These are phyloP conservation scores for Uncinocarpus reesii DNA, from an alignment of 2,329 filamentous ascomycete species.

Conservation along the genomic window DNA sequence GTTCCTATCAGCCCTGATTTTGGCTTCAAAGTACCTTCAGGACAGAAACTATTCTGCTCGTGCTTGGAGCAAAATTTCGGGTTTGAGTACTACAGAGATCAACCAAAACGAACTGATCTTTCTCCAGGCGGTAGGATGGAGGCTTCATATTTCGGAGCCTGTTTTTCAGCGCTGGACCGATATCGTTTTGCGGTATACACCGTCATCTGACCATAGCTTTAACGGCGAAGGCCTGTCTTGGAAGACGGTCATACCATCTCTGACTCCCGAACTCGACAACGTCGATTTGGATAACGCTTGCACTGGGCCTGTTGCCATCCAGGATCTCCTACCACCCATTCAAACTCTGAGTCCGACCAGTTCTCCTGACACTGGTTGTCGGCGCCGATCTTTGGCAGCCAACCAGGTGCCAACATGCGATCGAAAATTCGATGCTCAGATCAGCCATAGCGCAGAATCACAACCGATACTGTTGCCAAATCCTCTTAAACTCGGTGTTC, in stretches of 20 bases:
- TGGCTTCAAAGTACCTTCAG: constrained; percentile 96
- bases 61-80: constrained; percentile 98
- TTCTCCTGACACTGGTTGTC: constrained; percentile 17
- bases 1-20: constrained; percentile 88
- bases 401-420: constrained; percentile 24
- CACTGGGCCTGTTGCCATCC: constrained; percentile 15
- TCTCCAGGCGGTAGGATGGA: constrained; percentile 81
- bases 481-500: constrained; percentile 44
- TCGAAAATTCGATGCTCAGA: background rate
- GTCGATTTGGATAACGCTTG: constrained; percentile 32
- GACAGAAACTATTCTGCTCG: constrained; percentile 95
- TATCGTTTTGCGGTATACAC: constrained; percentile 75
- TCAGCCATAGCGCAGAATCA: constrained; percentile 33
- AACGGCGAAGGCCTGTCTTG: constrained; percentile 31
- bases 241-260: constrained; percentile 42
- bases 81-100: constrained; percentile 85
- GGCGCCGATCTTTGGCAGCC: constrained; percentile 1
- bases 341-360: constrained; percentile 21
- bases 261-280: constrained; percentile 49
- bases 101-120: constrained; percentile 96
- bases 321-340: constrained; percentile 22
- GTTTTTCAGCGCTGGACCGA: constrained; percentile 91
- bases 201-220: constrained; percentile 40
- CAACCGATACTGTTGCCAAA: constrained; percentile 43
- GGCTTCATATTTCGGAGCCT: constrained; percentile 81